Conservation (phyloP, 148 eudicot genomes). For the Chenopodium berlandieri region DNA sequence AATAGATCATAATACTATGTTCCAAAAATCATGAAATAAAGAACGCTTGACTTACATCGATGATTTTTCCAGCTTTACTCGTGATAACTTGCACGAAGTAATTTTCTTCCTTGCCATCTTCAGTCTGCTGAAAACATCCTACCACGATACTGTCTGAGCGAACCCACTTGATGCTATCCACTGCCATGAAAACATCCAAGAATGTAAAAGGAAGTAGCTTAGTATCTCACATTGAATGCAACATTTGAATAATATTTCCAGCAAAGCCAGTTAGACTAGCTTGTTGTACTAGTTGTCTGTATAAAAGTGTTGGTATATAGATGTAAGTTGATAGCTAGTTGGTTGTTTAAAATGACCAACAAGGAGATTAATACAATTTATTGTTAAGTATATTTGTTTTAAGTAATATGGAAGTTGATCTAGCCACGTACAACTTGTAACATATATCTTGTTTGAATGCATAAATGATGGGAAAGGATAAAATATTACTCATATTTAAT, state of each 20-base stretch:
- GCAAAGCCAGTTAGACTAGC: background rate
- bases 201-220: background rate
- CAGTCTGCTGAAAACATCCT: conserved; percentile 59
- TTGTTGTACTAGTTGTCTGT: too few relatives aligned
- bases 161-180: conserved; percentile 84
- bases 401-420: too few relatives aligned
- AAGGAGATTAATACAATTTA: too few relatives aligned
- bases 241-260: background rate
- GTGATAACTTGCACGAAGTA: conserved; percentile 75
- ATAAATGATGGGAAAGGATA: too few relatives aligned
- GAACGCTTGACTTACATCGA: conserved; percentile 51
- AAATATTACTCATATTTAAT: too few relatives aligned
- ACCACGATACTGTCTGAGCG: conserved; percentile 79
- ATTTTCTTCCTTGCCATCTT: conserved; percentile 62
- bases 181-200: conserved; percentile 39
- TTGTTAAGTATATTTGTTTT: too few relatives aligned
- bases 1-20: background rate
- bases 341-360: too few relatives aligned
- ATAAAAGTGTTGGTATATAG: too few relatives aligned
- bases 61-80: conserved; percentile 45
- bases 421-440: too few relatives aligned
- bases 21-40: background rate
- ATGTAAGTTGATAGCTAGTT: too few relatives aligned
- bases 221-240: background rate
- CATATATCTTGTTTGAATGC: too few relatives aligned